Conservation (phyloP, 129 eudicot genomes). For the Lactuca saligna region DNA sequence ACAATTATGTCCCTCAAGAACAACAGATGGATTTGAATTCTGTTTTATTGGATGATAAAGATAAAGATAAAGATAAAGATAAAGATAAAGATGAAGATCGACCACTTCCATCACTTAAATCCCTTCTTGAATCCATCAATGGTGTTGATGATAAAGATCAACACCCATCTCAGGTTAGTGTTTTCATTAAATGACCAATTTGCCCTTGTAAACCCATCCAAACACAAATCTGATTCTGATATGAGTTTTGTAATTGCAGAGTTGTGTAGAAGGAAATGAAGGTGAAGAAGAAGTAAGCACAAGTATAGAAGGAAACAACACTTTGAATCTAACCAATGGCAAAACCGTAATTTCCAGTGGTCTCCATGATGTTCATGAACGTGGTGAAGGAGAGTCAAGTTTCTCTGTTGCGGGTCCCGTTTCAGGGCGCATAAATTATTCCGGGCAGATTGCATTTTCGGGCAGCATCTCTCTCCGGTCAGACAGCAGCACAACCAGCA, state of each 20-base stretch:
- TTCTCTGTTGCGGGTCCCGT: constrained; percentile 52
- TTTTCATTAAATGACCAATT: not conserved
- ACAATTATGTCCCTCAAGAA: constrained; percentile 27
- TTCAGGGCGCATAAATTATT: constrained; percentile 42
- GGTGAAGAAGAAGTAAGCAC: constrained; percentile 26
- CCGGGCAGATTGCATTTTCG: constrained; percentile 49
- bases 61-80: constrained; percentile 11
- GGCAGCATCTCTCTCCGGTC: constrained; percentile 85
- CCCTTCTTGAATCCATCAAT: constrained; percentile 39
- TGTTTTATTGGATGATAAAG: constrained; percentile 11
- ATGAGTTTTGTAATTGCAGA: constrained; percentile 35
- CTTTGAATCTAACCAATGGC: constrained; percentile 39
- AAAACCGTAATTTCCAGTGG: constrained; percentile 19
- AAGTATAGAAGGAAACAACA: constrained; percentile 39
- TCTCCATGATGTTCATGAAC: constrained; percentile 14
- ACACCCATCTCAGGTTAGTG: constrained; percentile 52
- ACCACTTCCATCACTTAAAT: constrained; percentile 50
- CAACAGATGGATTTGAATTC: constrained; percentile 18
- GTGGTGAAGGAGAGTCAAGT: constrained; percentile 64
- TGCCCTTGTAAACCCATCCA: not conserved
- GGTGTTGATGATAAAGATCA: constrained; percentile 27
- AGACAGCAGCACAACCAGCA: constrained; percentile 92
- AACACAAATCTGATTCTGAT: constrained; percentile 11
- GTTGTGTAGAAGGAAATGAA: constrained; percentile 29
- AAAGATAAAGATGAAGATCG: constrained; percentile 18